A percentile compares a stretch with the other conserved stretches of the same genome.
Evolutionary conservation across 495 filamentous ascomycete species (phyloP).

Genomic region (Aspergillus avenaceus): DNA sequence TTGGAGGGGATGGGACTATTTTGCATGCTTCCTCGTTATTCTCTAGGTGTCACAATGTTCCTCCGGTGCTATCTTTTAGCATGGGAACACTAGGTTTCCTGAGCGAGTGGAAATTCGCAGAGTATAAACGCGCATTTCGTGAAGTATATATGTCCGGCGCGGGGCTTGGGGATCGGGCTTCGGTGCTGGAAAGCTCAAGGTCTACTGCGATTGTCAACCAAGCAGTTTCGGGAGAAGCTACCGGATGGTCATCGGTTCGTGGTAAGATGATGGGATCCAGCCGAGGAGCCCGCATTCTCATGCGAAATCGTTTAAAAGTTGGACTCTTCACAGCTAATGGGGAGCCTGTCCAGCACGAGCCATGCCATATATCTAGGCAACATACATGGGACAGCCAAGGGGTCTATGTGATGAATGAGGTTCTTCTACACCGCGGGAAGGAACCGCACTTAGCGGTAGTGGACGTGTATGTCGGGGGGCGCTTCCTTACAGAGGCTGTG

Average conservation of each 20-base stretch:
- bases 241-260: slow-evolving; percentile 66
- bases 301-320: slow-evolving; percentile 81
- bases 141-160: slow-evolving; percentile 93
- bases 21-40: slow-evolving; percentile 88
- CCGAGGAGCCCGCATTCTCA: slow-evolving; percentile 71
- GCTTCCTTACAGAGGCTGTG: slow-evolving; percentile 86
- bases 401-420: slow-evolving; percentile 90
- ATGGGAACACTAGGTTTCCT: slow-evolving; percentile 96
- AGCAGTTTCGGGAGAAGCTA: slow-evolving; percentile 27
- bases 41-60: slow-evolving; percentile 72
- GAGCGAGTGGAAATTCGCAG: slow-evolving; percentile 91
- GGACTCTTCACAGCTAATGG: slow-evolving; percentile 67
- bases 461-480: slow-evolving; percentile 78
- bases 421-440: slow-evolving; percentile 85
- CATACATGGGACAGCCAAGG: slow-evolving; percentile 23
- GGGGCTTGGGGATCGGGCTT: slow-evolving; percentile 45
- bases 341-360: slow-evolving; percentile 35
- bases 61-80: slow-evolving; percentile 90
- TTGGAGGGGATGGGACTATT: slow-evolving; percentile 95
- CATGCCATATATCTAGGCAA: slow-evolving; percentile 7
- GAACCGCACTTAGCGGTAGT: slow-evolving; percentile 88
- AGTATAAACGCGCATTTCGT: slow-evolving; percentile 84
- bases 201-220: slow-evolving; percentile 13
- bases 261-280: slow-evolving; percentile 78
- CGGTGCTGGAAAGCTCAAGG: slow-evolving; percentile 26